Evolutionary conservation across 2,329 filamentous ascomycete genomes (phyloP).

Genomic region (Periconia digitata): DNA sequence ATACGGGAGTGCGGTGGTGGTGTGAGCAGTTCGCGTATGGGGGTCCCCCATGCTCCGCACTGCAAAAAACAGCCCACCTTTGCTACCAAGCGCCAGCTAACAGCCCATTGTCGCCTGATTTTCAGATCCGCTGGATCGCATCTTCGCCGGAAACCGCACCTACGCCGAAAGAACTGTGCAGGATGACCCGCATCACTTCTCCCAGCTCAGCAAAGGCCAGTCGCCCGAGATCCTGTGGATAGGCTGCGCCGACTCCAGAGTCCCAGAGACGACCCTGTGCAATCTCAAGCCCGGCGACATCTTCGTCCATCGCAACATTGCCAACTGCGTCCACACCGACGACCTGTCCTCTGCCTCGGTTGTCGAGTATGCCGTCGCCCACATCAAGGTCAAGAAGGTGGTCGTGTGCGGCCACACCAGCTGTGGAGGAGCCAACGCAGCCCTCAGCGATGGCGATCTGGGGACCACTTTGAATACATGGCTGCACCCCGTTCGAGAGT

Average conservation of each 20-base stretch:
- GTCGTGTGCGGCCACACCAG: constrained; percentile 64
- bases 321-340: constrained; percentile 74
- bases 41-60: constrained; percentile 5
- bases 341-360: constrained; percentile 76
- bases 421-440: constrained; percentile 61
- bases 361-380: constrained; percentile 75
- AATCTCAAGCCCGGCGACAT: constrained; percentile 80
- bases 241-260: constrained; percentile 82
- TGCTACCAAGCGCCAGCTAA: constrained; percentile 14
- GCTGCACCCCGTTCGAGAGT: constrained; percentile 58
- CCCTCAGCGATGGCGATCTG: constrained; percentile 58
- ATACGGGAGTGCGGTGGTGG: no score
- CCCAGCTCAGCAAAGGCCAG: constrained; percentile 67
- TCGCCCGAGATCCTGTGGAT: constrained; percentile 74
- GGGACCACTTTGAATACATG: constrained; percentile 62
- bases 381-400: constrained; percentile 68
- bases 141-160: constrained; percentile 68
- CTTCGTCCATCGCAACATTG: constrained; percentile 89
- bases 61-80: neutral
- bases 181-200: constrained; percentile 71
- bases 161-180: constrained; percentile 68
- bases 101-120: constrained; percentile 28
- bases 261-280: constrained; percentile 80
- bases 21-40: neutral
- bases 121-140: constrained; percentile 61